Evolutionary conservation across 306 rosid genomes (phyloP).

Genomic region (Cucumis hystrix): DNA sequence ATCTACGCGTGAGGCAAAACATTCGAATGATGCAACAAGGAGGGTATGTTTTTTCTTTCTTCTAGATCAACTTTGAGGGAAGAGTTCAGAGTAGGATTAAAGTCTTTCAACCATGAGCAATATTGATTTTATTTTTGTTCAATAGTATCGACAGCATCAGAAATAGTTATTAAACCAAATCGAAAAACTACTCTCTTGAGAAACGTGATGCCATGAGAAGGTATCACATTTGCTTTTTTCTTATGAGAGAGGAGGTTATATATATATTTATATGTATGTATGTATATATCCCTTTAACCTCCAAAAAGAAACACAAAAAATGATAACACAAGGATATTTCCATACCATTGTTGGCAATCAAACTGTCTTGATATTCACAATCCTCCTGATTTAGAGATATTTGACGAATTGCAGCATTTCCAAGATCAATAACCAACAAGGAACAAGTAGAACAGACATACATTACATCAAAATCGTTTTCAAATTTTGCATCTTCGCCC

Average conservation of each 20-base stretch:
- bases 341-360: conserved; percentile 73
- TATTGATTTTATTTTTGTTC: not conserved
- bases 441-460: conserved; percentile 80
- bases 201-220: not conserved
- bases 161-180: not conserved
- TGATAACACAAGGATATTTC: conserved; percentile 2
- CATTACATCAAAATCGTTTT: conserved; percentile 84
- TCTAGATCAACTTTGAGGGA: not conserved
- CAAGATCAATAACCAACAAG: conserved; percentile 85
- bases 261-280: not conserved
- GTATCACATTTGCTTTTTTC: not conserved
- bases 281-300: not conserved
- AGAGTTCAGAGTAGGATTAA: not conserved
- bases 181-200: not conserved
- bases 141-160: not conserved
- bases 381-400: conserved; percentile 76
- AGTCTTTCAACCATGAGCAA: not conserved
- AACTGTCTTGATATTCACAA: conserved; percentile 67
- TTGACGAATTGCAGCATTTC: conserved; percentile 92
- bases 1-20: not conserved
- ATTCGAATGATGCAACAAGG: not conserved
- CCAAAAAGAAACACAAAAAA: not conserved
- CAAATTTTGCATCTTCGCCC: conserved; percentile 91
- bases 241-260: not conserved
- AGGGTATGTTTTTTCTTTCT: not conserved